Evolutionary conservation across 1,284 basidiomycete genomes (phyloP).

Genomic region (Tylopilus orsonianus): DNA sequence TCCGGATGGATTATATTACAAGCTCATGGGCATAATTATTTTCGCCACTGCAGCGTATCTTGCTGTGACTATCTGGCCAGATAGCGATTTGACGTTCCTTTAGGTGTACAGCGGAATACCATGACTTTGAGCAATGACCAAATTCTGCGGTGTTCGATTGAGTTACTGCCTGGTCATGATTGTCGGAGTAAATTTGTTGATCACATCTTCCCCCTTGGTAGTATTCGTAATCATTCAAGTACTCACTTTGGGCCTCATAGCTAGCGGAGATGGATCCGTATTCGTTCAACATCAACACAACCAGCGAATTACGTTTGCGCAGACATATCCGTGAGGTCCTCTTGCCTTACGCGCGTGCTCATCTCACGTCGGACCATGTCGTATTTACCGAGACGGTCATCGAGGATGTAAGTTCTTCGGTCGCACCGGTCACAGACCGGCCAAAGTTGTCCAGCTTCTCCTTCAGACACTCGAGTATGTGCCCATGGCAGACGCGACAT

Average conservation of each 20-base stretch:
- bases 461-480: conserved; percentile 41
- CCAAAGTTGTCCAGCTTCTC: conserved; percentile 40
- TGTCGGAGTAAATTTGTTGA: conserved; percentile 11
- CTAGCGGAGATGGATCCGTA: conserved; percentile 16
- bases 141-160: conserved; percentile 2
- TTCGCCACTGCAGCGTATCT: conserved; percentile 3
- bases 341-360: conserved; percentile 49
- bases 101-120: not conserved
- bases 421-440: conserved; percentile 2
- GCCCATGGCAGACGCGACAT: conserved; percentile 48
- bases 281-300: conserved; percentile 21
- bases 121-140: not conserved
- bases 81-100: not conserved
- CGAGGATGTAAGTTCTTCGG: conserved; percentile 40
- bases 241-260: not conserved
- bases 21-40: too few species aligned
- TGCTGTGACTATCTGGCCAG: not conserved
- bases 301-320: conserved; percentile 36
- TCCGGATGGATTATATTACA: conserved; percentile 1
- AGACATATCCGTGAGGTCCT: conserved; percentile 54
- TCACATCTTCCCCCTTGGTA: not conserved
- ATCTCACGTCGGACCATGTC: conserved; percentile 56
- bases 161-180: not conserved
- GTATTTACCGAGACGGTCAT: conserved; percentile 51
- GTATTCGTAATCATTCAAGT: not conserved